Percentiles rank a stretch among this genome's conserved stretches.
Conservation (phyloP, 208 protist species). For the Trypanosomatidae sp. region DNA sequence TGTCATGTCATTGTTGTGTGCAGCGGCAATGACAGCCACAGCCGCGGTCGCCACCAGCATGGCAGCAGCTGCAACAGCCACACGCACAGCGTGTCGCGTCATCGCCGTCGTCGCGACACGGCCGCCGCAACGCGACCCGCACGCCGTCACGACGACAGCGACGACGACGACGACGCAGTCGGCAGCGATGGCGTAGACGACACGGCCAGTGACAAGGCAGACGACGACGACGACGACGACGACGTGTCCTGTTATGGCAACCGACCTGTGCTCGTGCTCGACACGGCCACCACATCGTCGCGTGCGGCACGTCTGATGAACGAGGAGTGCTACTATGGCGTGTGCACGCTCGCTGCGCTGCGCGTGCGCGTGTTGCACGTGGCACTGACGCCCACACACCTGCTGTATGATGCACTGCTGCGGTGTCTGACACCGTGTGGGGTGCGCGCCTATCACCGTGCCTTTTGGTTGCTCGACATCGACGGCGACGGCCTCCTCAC, state of each 20-base stretch:
- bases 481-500: conserved; percentile 53
- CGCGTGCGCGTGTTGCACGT: conserved; percentile 16
- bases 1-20: conserved; percentile 56
- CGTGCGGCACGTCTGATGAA: conserved; percentile 25
- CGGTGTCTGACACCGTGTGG: conserved; percentile 38
- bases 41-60: no score
- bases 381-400: conserved; percentile 45
- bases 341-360: conserved; percentile 15
- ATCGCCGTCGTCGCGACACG: no score
- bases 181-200: no score
- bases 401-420: conserved; percentile 50
- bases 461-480: conserved; percentile 78
- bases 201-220: no score
- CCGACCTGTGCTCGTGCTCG: conserved; percentile 29
- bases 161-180: no score
- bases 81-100: no score
- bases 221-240: no score
- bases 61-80: no score
- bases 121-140: no score
- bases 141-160: no score
- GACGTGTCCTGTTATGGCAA: conserved; percentile 49
- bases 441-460: conserved; percentile 30
- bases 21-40: no score
- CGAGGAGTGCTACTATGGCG: conserved; percentile 57
- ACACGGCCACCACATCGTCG: conserved; percentile 11